Evolutionary conservation across 108 stramenopile genomes (phyloP).

Genomic region (Cyclostephanos tholiformis): DNA sequence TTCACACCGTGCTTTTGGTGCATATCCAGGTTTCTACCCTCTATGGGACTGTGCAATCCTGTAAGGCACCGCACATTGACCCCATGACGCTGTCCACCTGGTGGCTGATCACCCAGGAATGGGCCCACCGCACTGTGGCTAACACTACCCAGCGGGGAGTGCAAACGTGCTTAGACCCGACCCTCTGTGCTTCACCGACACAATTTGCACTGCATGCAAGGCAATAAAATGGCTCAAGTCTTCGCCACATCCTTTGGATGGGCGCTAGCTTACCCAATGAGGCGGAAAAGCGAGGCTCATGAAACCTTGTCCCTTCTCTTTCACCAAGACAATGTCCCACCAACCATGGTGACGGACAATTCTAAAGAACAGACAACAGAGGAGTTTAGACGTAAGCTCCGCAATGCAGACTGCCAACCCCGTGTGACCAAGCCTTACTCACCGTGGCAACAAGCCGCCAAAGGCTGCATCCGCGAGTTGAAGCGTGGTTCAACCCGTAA

Average conservation of each 20-base stretch:
- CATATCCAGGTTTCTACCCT: too few relatives aligned
- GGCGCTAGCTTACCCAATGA: conserved; percentile 20
- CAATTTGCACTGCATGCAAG: not conserved
- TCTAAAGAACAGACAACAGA: conserved; percentile 21
- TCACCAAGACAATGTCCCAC: too few relatives aligned
- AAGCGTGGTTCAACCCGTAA: too few relatives aligned
- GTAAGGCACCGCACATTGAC: too few relatives aligned
- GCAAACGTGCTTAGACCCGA: not conserved
- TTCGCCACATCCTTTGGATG: conserved; percentile 18
- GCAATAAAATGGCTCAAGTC: conserved; percentile 8
- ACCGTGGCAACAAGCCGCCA: conserved; percentile 6
- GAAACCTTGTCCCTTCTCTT: conserved; percentile 11
- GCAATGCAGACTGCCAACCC: conserved; percentile 18
- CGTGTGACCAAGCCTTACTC: conserved; percentile 26
- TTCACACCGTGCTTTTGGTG: not conserved
- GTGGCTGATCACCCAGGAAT: too few relatives aligned
- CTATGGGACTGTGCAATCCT: too few relatives aligned
- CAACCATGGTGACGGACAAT: conserved; percentile 26
- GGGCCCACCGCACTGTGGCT: too few relatives aligned
- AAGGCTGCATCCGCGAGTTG: too few relatives aligned
- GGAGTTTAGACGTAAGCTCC: conserved; percentile 28
- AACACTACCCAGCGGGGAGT: too few relatives aligned
- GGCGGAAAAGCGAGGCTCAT: conserved; percentile 14
- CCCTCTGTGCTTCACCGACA: conserved; percentile 5
- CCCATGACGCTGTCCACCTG: too few relatives aligned